A percentile compares a stretch with the other conserved stretches of the same genome.
Conservation (phyloP, 2,329 filamentous ascomycete species). For the Trematosphaeria pertusa region DNA sequence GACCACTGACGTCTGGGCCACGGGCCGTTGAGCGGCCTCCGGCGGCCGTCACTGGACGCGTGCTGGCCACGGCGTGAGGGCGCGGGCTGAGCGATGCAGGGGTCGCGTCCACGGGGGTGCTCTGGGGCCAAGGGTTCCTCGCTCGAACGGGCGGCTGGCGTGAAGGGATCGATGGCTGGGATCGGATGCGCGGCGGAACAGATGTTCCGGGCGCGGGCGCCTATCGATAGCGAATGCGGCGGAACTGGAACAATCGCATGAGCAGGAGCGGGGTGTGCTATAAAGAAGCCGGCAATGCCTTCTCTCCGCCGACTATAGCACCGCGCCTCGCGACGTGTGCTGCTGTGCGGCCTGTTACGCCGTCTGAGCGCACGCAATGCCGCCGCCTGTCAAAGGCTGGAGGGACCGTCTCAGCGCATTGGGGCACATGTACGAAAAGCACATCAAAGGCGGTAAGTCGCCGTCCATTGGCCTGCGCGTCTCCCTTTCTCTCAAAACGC, state of each 20-base stretch:
- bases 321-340: slow-evolving; percentile 17
- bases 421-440: slow-evolving; percentile 36
- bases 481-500: slow-evolving; percentile 29
- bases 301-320: neutral
- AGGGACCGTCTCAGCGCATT: slow-evolving; percentile 41
- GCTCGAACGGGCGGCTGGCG: slow-evolving; percentile 4
- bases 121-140: neutral
- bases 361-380: slow-evolving; percentile 28
- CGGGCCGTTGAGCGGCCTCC: slow-evolving; percentile 26
- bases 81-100: slow-evolving; percentile 29
- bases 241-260: slow-evolving; percentile 6
- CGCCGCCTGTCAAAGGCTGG: slow-evolving; percentile 43
- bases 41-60: slow-evolving; percentile 23
- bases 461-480: slow-evolving; percentile 40
- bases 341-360: slow-evolving; percentile 12
- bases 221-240: slow-evolving; percentile 5
- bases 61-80: slow-evolving; percentile 24
- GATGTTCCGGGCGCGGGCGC: slow-evolving; percentile 3
- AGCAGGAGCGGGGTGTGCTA: neutral
- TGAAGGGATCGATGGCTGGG: neutral
- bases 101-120: slow-evolving; percentile 15
- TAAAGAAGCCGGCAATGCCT: neutral
- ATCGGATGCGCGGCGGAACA: slow-evolving; percentile 2
- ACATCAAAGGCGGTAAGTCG: slow-evolving; percentile 48
- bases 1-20: slow-evolving; percentile 41